phyloP scores from a whole-genome alignment of 768 basidiomycete genomes.

The Boletus subcaerulescens region DNA sequence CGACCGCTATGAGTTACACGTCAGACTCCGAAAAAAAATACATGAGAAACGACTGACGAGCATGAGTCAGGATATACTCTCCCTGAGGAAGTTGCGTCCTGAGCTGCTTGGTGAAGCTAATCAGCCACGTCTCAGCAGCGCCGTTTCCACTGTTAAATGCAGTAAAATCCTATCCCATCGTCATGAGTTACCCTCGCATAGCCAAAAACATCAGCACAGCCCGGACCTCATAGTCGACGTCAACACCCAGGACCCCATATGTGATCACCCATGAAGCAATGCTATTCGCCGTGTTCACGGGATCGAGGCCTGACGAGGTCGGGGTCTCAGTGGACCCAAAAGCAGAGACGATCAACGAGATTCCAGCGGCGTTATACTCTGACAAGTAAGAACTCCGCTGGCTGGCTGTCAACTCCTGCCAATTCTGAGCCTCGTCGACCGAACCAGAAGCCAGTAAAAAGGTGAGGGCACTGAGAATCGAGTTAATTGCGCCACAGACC shows the following conservation, averaged over 20 bases:
- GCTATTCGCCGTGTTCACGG: constrained; percentile 39
- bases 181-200: not conserved
- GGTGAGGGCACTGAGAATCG: constrained; percentile 33
- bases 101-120: constrained; percentile 32
- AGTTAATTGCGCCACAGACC: not conserved
- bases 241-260: constrained; percentile 48
- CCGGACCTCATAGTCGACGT: constrained; percentile 50
- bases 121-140: constrained; percentile 36
- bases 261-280: constrained; percentile 47
- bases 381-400: constrained; percentile 41
- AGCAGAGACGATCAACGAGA: constrained; percentile 54
- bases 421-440: constrained; percentile 44
- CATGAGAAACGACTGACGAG: constrained; percentile 26
- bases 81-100: constrained; percentile 32
- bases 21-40: not conserved
- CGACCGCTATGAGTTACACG: constrained; percentile 10
- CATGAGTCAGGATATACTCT: constrained; percentile 35
- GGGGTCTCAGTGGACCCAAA: constrained; percentile 47
- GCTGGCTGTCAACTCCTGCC: constrained; percentile 37
- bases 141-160: constrained; percentile 38
- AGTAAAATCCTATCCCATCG: constrained; percentile 27
- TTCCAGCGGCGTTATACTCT: constrained; percentile 51
- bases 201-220: too few species aligned
- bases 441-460: constrained; percentile 42
- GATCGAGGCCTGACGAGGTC: constrained; percentile 40